Conservation (phyloP, 225 moss, liverwort and hornwort genomes). For the Anthoceros angustus region DNA sequence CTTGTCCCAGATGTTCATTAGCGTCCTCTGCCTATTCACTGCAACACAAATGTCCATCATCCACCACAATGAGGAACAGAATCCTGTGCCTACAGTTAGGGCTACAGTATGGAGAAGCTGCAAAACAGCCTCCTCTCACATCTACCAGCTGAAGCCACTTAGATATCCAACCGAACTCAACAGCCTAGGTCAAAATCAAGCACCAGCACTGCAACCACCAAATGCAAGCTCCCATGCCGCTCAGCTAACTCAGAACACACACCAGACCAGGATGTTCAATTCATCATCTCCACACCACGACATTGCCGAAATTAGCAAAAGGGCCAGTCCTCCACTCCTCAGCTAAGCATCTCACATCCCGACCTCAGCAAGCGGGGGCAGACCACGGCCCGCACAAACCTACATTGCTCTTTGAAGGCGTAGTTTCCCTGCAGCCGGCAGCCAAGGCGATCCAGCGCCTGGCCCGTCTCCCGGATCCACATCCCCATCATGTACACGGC, state of each 20-base stretch:
- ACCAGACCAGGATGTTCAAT: too few species aligned
- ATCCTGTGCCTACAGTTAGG: not conserved
- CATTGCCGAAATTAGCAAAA: too few species aligned
- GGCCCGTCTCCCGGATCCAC: slow-evolving; percentile 42
- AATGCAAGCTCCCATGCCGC: too few species aligned
- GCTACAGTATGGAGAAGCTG: not conserved
- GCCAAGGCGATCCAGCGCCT: slow-evolving; percentile 44
- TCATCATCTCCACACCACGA: too few species aligned
- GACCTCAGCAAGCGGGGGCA: not conserved
- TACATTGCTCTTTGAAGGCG: slow-evolving; percentile 36
- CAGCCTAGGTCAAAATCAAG: too few species aligned
- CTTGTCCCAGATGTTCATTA: slow-evolving; percentile 64
- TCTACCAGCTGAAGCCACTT: too few species aligned
- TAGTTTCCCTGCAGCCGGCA: slow-evolving; percentile 27
- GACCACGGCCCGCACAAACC: slow-evolving; percentile 4
- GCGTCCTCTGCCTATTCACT: slow-evolving; percentile 62
- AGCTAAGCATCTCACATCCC: not conserved
- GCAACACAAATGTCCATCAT: slow-evolving; percentile 10
- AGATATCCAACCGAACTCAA: too few species aligned
- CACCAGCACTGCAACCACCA: too few species aligned
- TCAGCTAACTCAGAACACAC: too few species aligned
- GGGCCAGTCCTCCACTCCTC: not conserved
- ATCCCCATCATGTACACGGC: slow-evolving; percentile 25
- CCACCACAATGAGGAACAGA: not conserved
- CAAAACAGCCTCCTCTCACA: not conserved